Base-by-base conservation (phyloP, 1,139 yeast species). In the Diutina neorugosa region DNA sequence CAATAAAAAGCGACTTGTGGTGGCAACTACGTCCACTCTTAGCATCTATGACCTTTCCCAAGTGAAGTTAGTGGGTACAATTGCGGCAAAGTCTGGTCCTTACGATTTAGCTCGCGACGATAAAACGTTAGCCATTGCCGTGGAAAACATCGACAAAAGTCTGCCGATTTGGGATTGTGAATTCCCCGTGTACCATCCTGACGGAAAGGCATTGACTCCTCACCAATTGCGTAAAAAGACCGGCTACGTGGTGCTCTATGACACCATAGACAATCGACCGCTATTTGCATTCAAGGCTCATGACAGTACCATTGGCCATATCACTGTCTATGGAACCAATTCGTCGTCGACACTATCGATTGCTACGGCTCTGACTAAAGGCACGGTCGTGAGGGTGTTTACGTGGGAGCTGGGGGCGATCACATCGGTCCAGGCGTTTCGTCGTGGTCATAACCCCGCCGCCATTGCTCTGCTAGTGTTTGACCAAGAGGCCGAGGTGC, bases 1-100 rank as follows among this genome's bases (percentile, higher is more conserved):
- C 69, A 86, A 85, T 64, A 69, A 90, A 49, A 82, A 82, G 59
- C 65, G 91, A 52, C 66, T 86, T 57, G 73, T 84, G 51, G 86
- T 84, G 20, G 50, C 50, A 3, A 46, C 50, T 7, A 16, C 12
- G 4, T 23, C 16, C 14, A 11, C 16, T 1, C 23, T 46, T 7
- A 27, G 40, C 18, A 27, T 46, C 12, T 46, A 46, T 11, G 50
- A 46, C 18, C 27, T 46, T 3, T 34, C 27, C 37, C 27, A 34
- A n/a, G 50, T 46, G 14, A 23, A 46, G 6, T 18, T 46, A n/a
- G 21, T 46, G 23, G 20, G 11, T 1, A 25, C 31, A 3, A 27
- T 46, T 6, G 37, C 40, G 11, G 27, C 16, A 4, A 27, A 27
- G 27, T 19, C 20, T 6, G 50, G 40, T 16, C 23, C 40, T 7